Conservation (phyloP, 2,329 filamentous ascomycete genomes). For the Bipolaris cookei region DNA sequence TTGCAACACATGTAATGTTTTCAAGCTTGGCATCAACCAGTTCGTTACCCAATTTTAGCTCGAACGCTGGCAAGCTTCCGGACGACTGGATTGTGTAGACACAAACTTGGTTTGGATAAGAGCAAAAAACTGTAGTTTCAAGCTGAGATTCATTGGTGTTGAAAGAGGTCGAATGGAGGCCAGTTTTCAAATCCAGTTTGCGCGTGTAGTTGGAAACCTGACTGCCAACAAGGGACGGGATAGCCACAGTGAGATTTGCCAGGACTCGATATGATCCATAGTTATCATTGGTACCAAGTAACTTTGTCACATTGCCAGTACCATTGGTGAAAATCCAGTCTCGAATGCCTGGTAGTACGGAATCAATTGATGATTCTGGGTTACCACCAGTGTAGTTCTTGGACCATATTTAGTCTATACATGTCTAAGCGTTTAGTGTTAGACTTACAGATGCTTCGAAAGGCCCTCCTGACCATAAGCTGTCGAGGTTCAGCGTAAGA, state of each 20-base stretch:
- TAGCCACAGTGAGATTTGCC: constrained; percentile 54
- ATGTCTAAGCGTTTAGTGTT: accelerated
- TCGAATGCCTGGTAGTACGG: constrained; percentile 53
- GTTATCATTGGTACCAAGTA: constrained; percentile 49
- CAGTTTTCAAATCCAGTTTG: constrained; percentile 54
- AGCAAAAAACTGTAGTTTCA: constrained; percentile 54
- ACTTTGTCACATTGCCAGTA: constrained; percentile 51
- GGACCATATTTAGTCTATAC: neutral
- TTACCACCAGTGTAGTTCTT: constrained; percentile 59
- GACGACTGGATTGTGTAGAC: constrained; percentile 47
- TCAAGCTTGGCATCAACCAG: constrained; percentile 40
- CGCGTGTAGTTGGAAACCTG: constrained; percentile 46
- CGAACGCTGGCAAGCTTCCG: constrained; percentile 51
- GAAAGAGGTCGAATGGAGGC: constrained; percentile 47
- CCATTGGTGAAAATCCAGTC: constrained; percentile 58
- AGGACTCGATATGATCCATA: constrained; percentile 58
- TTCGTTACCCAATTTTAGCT: constrained; percentile 53
- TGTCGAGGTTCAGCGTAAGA: constrained; percentile 57
- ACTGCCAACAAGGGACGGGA: constrained; percentile 36
- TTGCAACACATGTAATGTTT: constrained; percentile 43
- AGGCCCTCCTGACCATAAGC: constrained; percentile 59
- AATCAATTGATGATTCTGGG: constrained; percentile 45
- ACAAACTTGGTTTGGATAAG: constrained; percentile 52
- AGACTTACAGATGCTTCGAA: constrained; percentile 52
- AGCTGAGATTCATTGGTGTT: constrained; percentile 39